A percentile compares a stretch with the other conserved stretches of the same genome.
Evolutionary conservation across 2,329 filamentous ascomycete species (phyloP).

Genomic region (Didymella keratinophila): DNA sequence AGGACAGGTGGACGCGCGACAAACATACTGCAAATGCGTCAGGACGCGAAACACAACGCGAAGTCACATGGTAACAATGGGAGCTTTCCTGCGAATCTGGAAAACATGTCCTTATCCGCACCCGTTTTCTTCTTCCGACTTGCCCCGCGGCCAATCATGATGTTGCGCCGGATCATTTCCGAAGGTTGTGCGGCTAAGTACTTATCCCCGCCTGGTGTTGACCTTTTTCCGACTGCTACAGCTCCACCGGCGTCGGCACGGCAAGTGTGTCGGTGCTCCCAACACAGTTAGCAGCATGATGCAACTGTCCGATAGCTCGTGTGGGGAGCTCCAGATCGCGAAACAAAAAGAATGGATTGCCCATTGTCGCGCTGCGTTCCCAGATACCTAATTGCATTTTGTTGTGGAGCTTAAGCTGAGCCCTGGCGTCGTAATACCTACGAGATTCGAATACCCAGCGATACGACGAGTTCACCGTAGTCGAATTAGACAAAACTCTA

Average conservation of each 20-base stretch:
- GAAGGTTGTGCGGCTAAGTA: conserved; percentile 33
- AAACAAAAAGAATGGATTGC: conserved; percentile 30
- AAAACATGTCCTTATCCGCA: conserved; percentile 32
- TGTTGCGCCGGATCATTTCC: conserved; percentile 24
- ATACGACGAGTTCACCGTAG: neutral
- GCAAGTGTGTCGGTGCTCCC: conserved; percentile 43
- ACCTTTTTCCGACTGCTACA: conserved; percentile 31
- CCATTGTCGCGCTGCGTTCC: conserved; percentile 17
- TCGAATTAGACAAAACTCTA: neutral
- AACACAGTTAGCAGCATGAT: conserved; percentile 36
- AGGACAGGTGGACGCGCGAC: neutral
- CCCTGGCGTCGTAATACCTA: neutral
- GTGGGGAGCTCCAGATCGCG: conserved; percentile 43
- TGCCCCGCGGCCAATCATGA: conserved; percentile 22
- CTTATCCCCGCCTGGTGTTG: conserved; percentile 36
- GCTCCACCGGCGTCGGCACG: conserved; percentile 44
- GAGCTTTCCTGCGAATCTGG: conserved; percentile 13
- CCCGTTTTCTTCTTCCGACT: conserved; percentile 22
- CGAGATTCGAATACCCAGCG: neutral
- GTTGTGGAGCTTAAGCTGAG: conserved; percentile 10
- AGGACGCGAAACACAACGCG: conserved; percentile 3
- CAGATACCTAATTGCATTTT: conserved; percentile 4
- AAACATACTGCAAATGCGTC: neutral
- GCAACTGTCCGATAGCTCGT: conserved; percentile 27
- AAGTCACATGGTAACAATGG: conserved; percentile 10